phyloP scores from a whole-genome alignment of 2,329 filamentous ascomycete genomes.

The Ascochyta lentis region DNA sequence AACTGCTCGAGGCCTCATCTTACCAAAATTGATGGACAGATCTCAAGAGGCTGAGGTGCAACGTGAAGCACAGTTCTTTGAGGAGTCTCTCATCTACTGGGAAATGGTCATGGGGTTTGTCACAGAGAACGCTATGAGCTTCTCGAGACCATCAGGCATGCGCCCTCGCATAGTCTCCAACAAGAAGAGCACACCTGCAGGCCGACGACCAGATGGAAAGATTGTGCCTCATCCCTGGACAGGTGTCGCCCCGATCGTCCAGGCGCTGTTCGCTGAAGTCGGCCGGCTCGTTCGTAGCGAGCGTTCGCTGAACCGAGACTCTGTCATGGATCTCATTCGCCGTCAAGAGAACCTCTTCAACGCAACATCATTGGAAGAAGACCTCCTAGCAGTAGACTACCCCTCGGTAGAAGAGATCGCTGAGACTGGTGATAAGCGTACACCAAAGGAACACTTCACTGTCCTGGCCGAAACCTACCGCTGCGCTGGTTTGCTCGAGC shows the following conservation, averaged over 20 bases:
- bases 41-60: slow-evolving; percentile 42
- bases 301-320: slow-evolving; percentile 38
- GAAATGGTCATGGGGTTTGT: slow-evolving; percentile 66
- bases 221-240: slow-evolving; percentile 59
- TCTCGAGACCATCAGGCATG: slow-evolving; percentile 37
- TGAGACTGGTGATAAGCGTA: slow-evolving; percentile 60
- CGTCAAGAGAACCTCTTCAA: slow-evolving; percentile 47
- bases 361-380: slow-evolving; percentile 54
- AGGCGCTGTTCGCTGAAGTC: slow-evolving; percentile 55
- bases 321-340: slow-evolving; percentile 38
- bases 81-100: slow-evolving; percentile 64
- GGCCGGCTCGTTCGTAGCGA: slow-evolving; percentile 53
- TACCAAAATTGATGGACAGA: slow-evolving; percentile 52
- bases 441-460: slow-evolving; percentile 60
- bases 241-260: slow-evolving; percentile 54
- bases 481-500: slow-evolving; percentile 59
- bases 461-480: slow-evolving; percentile 62
- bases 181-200: slow-evolving; percentile 28
- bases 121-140: slow-evolving; percentile 51
- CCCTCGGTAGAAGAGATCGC: slow-evolving; percentile 57
- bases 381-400: slow-evolving; percentile 56
- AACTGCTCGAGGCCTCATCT: slow-evolving; percentile 53
- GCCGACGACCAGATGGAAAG: slow-evolving; percentile 43
- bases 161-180: slow-evolving; percentile 30
- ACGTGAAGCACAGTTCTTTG: slow-evolving; percentile 58